Evolutionary conservation across 2,329 filamentous ascomycete species (phyloP), one percentile per base, ranked within the genome.

Genomic region (Xylariaceae sp.): DNA sequence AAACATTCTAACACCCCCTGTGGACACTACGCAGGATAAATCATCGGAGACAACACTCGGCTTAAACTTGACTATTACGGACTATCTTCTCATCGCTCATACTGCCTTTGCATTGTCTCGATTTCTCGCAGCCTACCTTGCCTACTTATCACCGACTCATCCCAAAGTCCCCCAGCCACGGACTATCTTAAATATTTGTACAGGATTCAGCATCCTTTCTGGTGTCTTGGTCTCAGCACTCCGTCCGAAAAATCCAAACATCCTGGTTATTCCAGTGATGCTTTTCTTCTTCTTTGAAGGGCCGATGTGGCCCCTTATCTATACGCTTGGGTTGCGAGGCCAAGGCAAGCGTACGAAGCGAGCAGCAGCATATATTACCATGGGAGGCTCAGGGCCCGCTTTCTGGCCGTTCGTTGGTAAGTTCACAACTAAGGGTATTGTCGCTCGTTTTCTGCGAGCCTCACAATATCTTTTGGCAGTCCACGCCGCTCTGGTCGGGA

Each of bases 281-380:
- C 64, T 92, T 23, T 88, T 89, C 59, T 86, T 91, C 60, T 91
- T 95, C 71, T 91, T 89, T 65, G 90, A 93, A 70, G 89, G 87
- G 0, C 90, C 91, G 45, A 83, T 91, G 62, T 96, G 90, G 78
- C 91, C 92, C 0, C 85, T 92, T 1, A 86, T 94, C 55, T 91
- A 92, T 61, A 85, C 89, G 3, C 80, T 94, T 10, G 89, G 88
- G 3, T 85, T 96, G 54, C 83, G 90, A 2, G 91, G 91, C 1
- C 82, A 95, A 43, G 91, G 91, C 0, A 81, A 83, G n/a, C 81
- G 90, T 60, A 92, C 88, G 3, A 95, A 95, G 73, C 81, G 87
- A 41, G 90, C 88, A 0, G 87, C 88, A 0, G 88, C 87, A 1
- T 89, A 84, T 70, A 86, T 95, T 59, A 89, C 92, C 1, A 90